phyloP scores from a whole-genome alignment of 208 protist species.

The Trypanosoma vivax region DNA sequence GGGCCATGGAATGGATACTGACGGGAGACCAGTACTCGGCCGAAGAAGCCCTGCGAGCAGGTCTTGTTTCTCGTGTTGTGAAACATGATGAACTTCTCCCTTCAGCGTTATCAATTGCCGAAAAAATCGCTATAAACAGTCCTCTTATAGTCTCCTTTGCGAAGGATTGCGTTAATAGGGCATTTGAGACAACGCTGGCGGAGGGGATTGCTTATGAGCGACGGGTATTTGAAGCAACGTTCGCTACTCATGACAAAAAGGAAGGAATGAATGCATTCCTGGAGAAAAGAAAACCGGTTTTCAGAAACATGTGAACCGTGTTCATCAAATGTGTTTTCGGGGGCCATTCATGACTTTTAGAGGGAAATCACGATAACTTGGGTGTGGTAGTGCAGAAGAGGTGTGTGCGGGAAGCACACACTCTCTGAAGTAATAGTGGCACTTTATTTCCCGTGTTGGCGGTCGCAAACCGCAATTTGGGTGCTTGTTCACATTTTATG shows the following conservation, averaged over 20 bases:
- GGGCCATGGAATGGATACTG: conserved; percentile 92
- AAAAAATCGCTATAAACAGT: conserved; percentile 64
- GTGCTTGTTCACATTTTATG: too few relatives aligned
- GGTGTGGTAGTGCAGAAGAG: too few relatives aligned
- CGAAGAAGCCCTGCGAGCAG: conserved; percentile 66
- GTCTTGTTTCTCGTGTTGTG: conserved; percentile 82
- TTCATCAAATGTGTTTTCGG: too few relatives aligned
- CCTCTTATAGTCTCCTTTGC: conserved; percentile 83
- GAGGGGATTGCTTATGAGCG: conserved; percentile 83
- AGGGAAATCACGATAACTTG: too few relatives aligned
- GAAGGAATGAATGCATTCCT: conserved; percentile 91
- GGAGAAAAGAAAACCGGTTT: conserved; percentile 87
- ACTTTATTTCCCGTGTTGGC: too few relatives aligned
- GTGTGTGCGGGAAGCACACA: too few relatives aligned
- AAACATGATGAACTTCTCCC: conserved; percentile 67
- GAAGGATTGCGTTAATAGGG: conserved; percentile 84
- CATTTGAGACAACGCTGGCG: conserved; percentile 66
- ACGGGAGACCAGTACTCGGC: conserved; percentile 79
- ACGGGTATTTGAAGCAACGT: conserved; percentile 82
- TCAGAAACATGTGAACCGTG: conserved; percentile 71
- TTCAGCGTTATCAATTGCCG: conserved; percentile 48
- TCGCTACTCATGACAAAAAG: conserved; percentile 87
- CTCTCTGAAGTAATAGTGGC: too few relatives aligned
- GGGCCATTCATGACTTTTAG: too few relatives aligned
- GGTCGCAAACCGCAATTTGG: too few relatives aligned